These are phyloP conservation scores for Malassezia arunalokei DNA, from an alignment of 1,284 basidiomycete genomes.

Conservation along the genomic window DNA sequence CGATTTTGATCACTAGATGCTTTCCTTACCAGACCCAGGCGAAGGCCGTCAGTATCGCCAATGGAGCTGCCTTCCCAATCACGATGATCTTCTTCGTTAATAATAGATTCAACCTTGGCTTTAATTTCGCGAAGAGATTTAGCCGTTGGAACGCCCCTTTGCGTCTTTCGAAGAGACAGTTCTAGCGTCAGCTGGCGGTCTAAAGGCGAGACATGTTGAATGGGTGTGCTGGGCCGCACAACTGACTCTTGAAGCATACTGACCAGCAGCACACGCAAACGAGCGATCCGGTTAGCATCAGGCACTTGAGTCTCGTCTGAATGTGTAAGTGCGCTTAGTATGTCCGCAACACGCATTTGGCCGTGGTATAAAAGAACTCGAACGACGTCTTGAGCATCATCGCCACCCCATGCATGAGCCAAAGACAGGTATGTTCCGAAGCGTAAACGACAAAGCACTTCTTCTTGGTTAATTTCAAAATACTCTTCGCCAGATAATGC, in stretches of 20 bases:
- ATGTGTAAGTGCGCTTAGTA: conserved; percentile 49
- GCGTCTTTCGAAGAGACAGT: conserved; percentile 22
- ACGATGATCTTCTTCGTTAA: conserved; percentile 38
- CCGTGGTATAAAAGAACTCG: conserved; percentile 62
- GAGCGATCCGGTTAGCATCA: neutral
- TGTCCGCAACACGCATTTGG: conserved; percentile 65
- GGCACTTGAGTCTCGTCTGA: neutral
- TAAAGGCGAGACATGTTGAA: conserved; percentile 46
- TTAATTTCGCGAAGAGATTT: conserved; percentile 45
- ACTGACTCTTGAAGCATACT: conserved; percentile 6
- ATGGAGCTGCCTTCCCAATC: conserved; percentile 22
- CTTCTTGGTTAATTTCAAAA: conserved; percentile 47
- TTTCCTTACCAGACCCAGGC: conserved; percentile 26
- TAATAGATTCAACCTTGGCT: conserved; percentile 29
- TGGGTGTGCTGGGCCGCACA: conserved; percentile 30
- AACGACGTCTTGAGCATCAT: conserved; percentile 50
- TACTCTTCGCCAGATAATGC: conserved; percentile 34
- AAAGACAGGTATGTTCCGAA: conserved; percentile 60
- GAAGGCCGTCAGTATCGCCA: conserved; percentile 13
- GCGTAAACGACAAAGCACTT: conserved; percentile 41
- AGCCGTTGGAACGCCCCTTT: conserved; percentile 45
- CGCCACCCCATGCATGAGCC: conserved; percentile 57
- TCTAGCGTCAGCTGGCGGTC: conserved; percentile 43
- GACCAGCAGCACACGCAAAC: neutral
- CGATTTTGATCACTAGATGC: conserved; percentile 6